phyloP scores from a whole-genome alignment of 1,139 yeast genomes.

The Hansenula anomala region DNA sequence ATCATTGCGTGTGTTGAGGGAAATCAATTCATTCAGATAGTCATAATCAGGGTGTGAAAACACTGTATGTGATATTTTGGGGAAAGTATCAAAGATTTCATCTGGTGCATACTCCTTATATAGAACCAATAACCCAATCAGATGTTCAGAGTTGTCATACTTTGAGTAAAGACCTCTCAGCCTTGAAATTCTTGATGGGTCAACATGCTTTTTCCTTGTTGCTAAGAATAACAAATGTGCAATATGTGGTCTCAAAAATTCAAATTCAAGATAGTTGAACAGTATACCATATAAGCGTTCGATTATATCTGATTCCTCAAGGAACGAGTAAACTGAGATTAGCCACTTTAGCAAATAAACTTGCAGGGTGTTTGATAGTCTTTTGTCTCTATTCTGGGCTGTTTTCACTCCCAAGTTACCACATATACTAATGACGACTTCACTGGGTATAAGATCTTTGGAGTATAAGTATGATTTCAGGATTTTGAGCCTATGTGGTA shows the following conservation, averaged over 20 bases:
- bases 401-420: conserved; percentile 27
- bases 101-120: conserved; percentile 26
- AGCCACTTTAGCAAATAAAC: conserved; percentile 34
- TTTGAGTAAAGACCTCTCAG: conserved; percentile 29
- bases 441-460: conserved; percentile 23
- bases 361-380: conserved; percentile 23
- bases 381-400: conserved; percentile 11
- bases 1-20: conserved; percentile 3
- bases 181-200: conserved; percentile 30
- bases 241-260: conserved; percentile 37
- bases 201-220: conserved; percentile 29
- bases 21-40: conserved; percentile 9
- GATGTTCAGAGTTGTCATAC: conserved; percentile 28
- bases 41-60: conserved; percentile 25
- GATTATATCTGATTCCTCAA: conserved; percentile 23
- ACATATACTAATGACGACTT: conserved; percentile 24
- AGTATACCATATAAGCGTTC: conserved; percentile 31
- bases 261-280: conserved; percentile 39
- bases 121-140: conserved; percentile 25
- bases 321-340: conserved; percentile 28
- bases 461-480: conserved; percentile 29
- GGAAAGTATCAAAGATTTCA: conserved; percentile 22
- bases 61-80: conserved; percentile 19
- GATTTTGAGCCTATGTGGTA: conserved; percentile 15
- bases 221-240: conserved; percentile 38